These are phyloP conservation scores for Coemansia sp. DNA, from an alignment of 192 early-diverging fungal species.

Conservation along the genomic window DNA sequence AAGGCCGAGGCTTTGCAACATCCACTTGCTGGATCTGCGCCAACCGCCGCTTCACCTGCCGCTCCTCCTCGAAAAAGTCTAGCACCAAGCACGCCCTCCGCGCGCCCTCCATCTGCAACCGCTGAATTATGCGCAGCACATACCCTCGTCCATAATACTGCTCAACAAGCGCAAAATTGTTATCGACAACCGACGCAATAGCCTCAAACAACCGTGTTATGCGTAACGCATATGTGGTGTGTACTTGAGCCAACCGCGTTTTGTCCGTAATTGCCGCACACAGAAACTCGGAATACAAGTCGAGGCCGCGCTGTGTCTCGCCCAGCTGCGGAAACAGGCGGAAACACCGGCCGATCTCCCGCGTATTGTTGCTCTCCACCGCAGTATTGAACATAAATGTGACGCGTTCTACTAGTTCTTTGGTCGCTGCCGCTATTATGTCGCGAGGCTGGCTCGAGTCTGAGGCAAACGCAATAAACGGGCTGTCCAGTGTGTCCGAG, in stretches of 20 bases:
- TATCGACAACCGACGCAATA: slow-evolving; percentile 83
- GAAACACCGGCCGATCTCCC: slow-evolving; percentile 82
- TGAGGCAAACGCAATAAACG: slow-evolving; percentile 39
- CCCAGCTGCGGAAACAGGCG: slow-evolving; percentile 86
- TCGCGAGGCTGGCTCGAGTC: slow-evolving; percentile 14
- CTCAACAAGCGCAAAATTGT: slow-evolving; percentile 82
- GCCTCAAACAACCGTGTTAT: slow-evolving; percentile 88
- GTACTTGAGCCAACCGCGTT: slow-evolving; percentile 52
- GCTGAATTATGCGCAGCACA: slow-evolving; percentile 84
- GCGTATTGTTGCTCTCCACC: slow-evolving; percentile 64
- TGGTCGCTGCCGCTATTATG: slow-evolving; percentile 57
- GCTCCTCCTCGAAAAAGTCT: slow-evolving; percentile 77
- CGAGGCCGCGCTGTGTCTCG: slow-evolving; percentile 82
- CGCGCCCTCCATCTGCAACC: slow-evolving; percentile 87
- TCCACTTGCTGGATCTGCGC: slow-evolving; percentile 36
- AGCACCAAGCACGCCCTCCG: slow-evolving; percentile 73
- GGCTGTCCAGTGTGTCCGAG: slow-evolving; percentile 22
- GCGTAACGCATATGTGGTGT: slow-evolving; percentile 67
- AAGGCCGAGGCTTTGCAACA: background rate
- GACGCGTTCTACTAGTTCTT: slow-evolving; percentile 68
- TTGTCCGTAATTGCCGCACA: slow-evolving; percentile 75
- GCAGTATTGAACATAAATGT: slow-evolving; percentile 81
- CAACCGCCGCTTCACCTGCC: slow-evolving; percentile 54
- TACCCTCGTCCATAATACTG: slow-evolving; percentile 83
- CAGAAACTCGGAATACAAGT: slow-evolving; percentile 84